Percentiles rank a stretch among this genome's conserved stretches.
Evolutionary conservation across 768 basidiomycete species (phyloP).

Genomic region (Naganishia onofrii): DNA sequence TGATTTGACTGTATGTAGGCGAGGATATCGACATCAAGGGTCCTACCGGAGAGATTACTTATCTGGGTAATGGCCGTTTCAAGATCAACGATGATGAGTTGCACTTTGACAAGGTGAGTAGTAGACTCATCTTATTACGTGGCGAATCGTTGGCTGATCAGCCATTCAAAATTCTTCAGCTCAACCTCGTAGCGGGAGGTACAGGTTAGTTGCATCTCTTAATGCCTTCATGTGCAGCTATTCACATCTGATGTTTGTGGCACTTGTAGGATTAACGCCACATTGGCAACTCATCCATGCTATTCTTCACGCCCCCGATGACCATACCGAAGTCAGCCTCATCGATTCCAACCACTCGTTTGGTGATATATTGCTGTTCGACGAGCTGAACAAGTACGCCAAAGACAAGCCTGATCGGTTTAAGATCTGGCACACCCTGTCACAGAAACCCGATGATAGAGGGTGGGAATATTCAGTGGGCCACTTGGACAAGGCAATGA

Average conservation of each 20-base stretch:
- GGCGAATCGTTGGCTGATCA: not conserved
- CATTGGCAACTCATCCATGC: slow-evolving; percentile 31
- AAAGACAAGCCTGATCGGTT: slow-evolving; percentile 17
- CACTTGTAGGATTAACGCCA: slow-evolving; percentile 25
- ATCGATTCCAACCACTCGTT: slow-evolving; percentile 29
- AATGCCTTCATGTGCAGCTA: not conserved
- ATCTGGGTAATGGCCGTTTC: slow-evolving; percentile 27
- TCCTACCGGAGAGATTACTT: slow-evolving; percentile 25
- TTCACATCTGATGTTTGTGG: not conserved
- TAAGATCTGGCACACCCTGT: slow-evolving; percentile 30
- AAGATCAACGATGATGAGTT: slow-evolving; percentile 28
- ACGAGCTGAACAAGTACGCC: slow-evolving; percentile 26
- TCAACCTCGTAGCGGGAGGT: slow-evolving; percentile 29
- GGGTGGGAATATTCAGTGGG: slow-evolving; percentile 27
- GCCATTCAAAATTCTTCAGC: not conserved
- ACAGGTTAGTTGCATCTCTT: slow-evolving; percentile 14
- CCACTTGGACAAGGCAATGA: slow-evolving; percentile 27
- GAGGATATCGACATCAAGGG: slow-evolving; percentile 30
- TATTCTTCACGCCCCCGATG: slow-evolving; percentile 14
- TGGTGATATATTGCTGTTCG: slow-evolving; percentile 29
- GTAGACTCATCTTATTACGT: not conserved
- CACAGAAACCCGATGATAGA: slow-evolving; percentile 14
- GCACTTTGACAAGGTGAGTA: slow-evolving; percentile 27
- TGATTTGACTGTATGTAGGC: not conserved
- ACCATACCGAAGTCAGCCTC: slow-evolving; percentile 23